Conservation (phyloP, 345 rosid species). For the Cardiospermum halicacabum region DNA sequence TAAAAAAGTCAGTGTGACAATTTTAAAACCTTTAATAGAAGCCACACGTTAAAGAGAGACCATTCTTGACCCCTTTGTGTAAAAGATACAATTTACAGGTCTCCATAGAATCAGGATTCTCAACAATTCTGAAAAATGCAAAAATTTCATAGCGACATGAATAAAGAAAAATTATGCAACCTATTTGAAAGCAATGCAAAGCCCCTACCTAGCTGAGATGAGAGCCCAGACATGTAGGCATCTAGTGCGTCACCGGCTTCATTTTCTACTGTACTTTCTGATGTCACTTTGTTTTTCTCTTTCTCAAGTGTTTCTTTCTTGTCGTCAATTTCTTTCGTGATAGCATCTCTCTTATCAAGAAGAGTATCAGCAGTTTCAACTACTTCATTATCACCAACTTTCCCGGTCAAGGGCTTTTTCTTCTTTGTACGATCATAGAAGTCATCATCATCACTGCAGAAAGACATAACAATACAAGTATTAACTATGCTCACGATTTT, state of each 20-base stretch:
- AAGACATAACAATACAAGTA: constrained; percentile 16
- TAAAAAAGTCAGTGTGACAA: neutral
- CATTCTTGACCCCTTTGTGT: neutral
- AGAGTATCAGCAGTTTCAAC: constrained; percentile 91
- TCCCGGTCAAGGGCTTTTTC: constrained; percentile 42
- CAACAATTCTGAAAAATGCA: no score
- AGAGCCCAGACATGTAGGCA: constrained; percentile 86
- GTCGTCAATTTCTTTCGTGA: constrained; percentile 61
- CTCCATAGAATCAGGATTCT: no score
- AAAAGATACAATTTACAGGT: constrained; percentile 3
- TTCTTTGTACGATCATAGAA: constrained; percentile 95
- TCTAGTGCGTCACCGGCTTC: constrained; percentile 83
- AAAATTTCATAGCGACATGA: neutral
- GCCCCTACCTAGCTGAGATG: constrained; percentile 70
- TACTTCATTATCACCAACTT: constrained; percentile 51
- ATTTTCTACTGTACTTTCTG: constrained; percentile 37
- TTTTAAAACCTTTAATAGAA: no score
- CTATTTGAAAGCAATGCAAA: neutral
- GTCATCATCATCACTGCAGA: constrained; percentile 83
- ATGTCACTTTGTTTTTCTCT: constrained; percentile 61
- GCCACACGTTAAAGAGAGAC: neutral
- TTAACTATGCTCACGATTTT: constrained; percentile 4
- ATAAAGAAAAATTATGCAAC: neutral
- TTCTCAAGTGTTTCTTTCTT: constrained; percentile 42
- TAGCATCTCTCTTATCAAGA: constrained; percentile 72